Percentiles rank a stretch among this genome's conserved stretches.
Evolutionary conservation across 768 basidiomycete genomes (phyloP).

Genomic region (Collybiopsis confluens): DNA sequence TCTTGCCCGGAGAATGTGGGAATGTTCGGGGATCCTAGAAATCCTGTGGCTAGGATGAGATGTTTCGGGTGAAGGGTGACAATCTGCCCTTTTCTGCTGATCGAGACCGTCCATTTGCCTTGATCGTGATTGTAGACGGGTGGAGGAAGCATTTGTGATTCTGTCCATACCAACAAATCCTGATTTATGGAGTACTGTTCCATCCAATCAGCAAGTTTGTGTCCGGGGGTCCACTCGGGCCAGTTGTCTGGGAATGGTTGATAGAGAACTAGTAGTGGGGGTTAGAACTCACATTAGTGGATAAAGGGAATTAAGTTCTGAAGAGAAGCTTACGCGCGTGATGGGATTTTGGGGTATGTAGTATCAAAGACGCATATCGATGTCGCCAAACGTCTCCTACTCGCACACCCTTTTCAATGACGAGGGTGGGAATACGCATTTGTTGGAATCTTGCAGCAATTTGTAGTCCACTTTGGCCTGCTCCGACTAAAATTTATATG

Average conservation of each 20-base stretch:
- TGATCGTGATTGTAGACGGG: conserved; percentile 28
- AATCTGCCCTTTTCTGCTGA: conserved; percentile 12
- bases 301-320: not conserved
- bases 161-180: conserved; percentile 42
- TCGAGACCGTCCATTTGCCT: conserved; percentile 29
- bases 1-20: conserved; percentile 23
- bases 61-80: not conserved
- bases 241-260: conserved; percentile 20
- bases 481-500: conserved; percentile 39
- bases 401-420: conserved; percentile 29
- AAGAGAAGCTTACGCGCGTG: conserved; percentile 11
- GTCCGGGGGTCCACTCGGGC: conserved; percentile 35
- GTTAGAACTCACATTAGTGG: too few species aligned
- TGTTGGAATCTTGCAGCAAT: conserved; percentile 39
- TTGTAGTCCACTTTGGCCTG: conserved; percentile 38
- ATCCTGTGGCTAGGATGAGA: not conserved
- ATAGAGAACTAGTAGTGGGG: conserved; percentile 1
- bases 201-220: conserved; percentile 41
- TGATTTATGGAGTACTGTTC: conserved; percentile 37
- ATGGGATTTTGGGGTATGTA: conserved; percentile 33
- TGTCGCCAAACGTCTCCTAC: conserved; percentile 42
- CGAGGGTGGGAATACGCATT: conserved; percentile 32
- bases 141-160: conserved; percentile 23
- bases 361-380: conserved; percentile 36
- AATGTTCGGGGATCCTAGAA: not conserved